These are phyloP conservation scores for Chalciporus pseudorubinellus DNA, from an alignment of 768 basidiomycete genomes.

Conservation along the genomic window DNA sequence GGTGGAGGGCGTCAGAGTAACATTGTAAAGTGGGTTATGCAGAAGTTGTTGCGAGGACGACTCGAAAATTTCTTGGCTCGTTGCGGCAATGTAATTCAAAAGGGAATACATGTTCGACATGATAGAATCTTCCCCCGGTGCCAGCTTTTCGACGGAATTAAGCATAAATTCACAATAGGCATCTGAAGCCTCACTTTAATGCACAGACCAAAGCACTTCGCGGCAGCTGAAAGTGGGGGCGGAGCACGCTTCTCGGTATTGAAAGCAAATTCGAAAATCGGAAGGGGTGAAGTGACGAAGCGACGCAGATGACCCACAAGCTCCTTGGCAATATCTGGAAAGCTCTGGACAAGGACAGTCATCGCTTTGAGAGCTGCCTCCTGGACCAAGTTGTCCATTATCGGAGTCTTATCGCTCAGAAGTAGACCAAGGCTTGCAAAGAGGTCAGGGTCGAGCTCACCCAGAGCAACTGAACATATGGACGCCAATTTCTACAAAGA, in stretches of 20 bases:
- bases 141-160: conserved; percentile 47
- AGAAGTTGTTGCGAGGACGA: conserved; percentile 43
- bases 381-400: conserved; percentile 81
- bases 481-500: conserved; percentile 74
- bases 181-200: conserved; percentile 55
- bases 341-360: conserved; percentile 82
- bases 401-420: conserved; percentile 76
- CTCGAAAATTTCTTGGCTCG: conserved; percentile 73
- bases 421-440: conserved; percentile 69
- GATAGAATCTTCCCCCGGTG: conserved; percentile 83
- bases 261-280: conserved; percentile 87
- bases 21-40: conserved; percentile 40
- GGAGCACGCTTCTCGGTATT: conserved; percentile 69
- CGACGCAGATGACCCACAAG: conserved; percentile 80
- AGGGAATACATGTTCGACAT: conserved; percentile 98
- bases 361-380: conserved; percentile 88
- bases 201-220: conserved; percentile 87
- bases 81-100: conserved; percentile 85
- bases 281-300: conserved; percentile 84
- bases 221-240: conserved; percentile 78
- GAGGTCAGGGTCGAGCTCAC: conserved; percentile 65
- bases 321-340: conserved; percentile 71
- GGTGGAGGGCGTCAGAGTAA: conserved; percentile 29
- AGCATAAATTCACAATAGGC: background rate
- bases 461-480: conserved; percentile 71